Conservation (phyloP, 257 asterid species). For the Ocimum tenuiflorum region DNA sequence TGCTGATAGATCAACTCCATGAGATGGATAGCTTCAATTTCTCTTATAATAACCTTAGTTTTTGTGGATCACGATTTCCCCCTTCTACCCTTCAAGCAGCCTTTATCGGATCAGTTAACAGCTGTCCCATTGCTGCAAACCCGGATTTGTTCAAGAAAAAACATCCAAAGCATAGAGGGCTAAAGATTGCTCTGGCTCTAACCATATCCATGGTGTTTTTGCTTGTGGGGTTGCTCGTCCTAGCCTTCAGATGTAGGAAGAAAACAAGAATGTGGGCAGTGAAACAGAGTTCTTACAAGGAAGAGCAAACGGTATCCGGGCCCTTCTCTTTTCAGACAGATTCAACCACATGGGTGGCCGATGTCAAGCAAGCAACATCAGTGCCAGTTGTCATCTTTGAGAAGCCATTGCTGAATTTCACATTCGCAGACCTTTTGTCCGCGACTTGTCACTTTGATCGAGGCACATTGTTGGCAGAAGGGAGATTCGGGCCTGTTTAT, state of each 20-base stretch:
- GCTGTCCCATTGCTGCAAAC: constrained; percentile 90
- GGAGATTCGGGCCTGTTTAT: constrained; percentile 77
- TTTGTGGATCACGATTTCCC: constrained; percentile 50
- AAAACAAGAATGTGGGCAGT: constrained; percentile 55
- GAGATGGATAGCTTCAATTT: constrained; percentile 64
- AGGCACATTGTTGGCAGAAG: constrained; percentile 71
- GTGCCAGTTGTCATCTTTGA: constrained; percentile 70
- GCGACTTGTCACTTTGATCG: constrained; percentile 79
- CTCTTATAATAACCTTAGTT: constrained; percentile 78
- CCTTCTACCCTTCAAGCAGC: constrained; percentile 33
- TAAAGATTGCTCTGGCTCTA: constrained; percentile 61
- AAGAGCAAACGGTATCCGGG: constrained; percentile 61
- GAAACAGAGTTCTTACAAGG: constrained; percentile 52
- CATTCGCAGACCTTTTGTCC: constrained; percentile 66
- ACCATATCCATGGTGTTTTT: constrained; percentile 68
- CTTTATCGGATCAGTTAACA: constrained; percentile 59
- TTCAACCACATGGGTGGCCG: constrained; percentile 85
- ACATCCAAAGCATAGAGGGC: constrained; percentile 42
- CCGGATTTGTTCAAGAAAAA: constrained; percentile 49
- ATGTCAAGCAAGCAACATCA: constrained; percentile 66
- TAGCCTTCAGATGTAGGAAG: constrained; percentile 75
- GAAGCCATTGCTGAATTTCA: constrained; percentile 74
- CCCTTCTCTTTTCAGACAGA: constrained; percentile 79
- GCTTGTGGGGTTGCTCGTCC: constrained; percentile 58
- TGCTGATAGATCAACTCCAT: constrained; percentile 44